Evolutionary conservation across 1,139 yeast genomes (phyloP), one percentile per base, ranked within the genome.

Genomic region (Wickerhamomyces sp.): DNA sequence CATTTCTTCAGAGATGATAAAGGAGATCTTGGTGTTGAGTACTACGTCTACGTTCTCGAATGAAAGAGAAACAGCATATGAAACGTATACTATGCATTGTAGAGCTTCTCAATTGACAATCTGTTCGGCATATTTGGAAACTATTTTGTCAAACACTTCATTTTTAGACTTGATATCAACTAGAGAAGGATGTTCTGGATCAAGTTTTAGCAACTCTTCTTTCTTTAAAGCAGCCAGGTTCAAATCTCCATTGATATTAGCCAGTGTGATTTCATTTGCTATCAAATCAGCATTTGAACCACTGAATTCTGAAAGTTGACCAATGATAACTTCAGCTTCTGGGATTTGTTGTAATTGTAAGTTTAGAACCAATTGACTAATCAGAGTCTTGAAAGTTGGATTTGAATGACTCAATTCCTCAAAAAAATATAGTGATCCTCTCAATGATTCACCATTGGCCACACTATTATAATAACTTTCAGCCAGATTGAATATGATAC

Each of bases 371-470:
- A 70, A 62, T 46, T 68, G 67, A 26, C 73, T 72, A 30, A 75
- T 54, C 22, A 63, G 68, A 62, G 61, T 67, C 55, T 50, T 73
- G 59, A 68, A 69, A 59, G 54, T 75, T 33, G 52, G 53, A 66
- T 66, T 69, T 18, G 66, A 56, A 31, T 75, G 71, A 36, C 78
- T 68, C 37, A 79, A 64, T 58, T 83, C 93, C 55, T 83, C 91
- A 57, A 74, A 83, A 48, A 83, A 81, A 57, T 79, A 83, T 59
- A 70, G 77, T 2, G 84, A 67, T 44, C 75, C 75, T 55, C 72
- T 80, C 43, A 77, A 70, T 44, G 70, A 64, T 18, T 75, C 69
- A 36, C 75, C 79, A 32, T 82, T 84, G 47, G 63, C 65, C 24
- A 68, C 57, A 33, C 81, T 59, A 39, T 70, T 66, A 16, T 77